These are phyloP conservation scores for Dioszegia crocea DNA, from an alignment of 768 basidiomycete species.

Conservation along the genomic window DNA sequence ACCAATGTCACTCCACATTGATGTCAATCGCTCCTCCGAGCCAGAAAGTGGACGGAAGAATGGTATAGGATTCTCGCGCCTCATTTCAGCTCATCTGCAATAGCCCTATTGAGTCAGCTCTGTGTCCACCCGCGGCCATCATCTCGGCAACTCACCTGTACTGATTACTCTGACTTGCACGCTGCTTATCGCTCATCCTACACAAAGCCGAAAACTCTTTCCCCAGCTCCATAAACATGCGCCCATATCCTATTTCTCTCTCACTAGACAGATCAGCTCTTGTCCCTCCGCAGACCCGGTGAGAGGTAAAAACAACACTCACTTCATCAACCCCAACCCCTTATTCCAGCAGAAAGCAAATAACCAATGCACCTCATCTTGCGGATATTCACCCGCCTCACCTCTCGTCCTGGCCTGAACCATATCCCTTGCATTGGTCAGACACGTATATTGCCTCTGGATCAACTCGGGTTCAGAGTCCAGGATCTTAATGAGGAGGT, in stretches of 20 bases:
- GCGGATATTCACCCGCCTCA: conserved; percentile 8
- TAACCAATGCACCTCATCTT: conserved; percentile 18
- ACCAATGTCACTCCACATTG: no score
- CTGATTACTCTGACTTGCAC: background rate
- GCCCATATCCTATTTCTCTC: background rate
- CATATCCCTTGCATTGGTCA: background rate
- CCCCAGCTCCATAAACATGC: background rate
- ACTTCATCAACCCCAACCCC: conserved; percentile 7
- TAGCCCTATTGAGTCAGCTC: no score
- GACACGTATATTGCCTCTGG: background rate
- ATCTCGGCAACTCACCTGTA: conserved; percentile 2
- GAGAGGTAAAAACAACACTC: background rate
- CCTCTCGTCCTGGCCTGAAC: background rate
- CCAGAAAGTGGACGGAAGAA: no score
- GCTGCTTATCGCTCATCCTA: conserved; percentile 6
- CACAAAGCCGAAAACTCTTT: background rate
- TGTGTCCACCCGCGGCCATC: no score
- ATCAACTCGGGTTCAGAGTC: background rate
- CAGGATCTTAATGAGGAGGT: background rate
- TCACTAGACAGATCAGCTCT: background rate
- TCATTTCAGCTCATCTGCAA: no score
- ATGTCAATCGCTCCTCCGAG: no score
- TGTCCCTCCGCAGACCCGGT: no score
- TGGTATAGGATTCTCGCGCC: no score
- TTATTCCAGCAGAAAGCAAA: conserved; percentile 8